These are phyloP conservation scores for Fusarium sp. DNA, from an alignment of 2,329 filamentous ascomycete species.

Conservation along the genomic window DNA sequence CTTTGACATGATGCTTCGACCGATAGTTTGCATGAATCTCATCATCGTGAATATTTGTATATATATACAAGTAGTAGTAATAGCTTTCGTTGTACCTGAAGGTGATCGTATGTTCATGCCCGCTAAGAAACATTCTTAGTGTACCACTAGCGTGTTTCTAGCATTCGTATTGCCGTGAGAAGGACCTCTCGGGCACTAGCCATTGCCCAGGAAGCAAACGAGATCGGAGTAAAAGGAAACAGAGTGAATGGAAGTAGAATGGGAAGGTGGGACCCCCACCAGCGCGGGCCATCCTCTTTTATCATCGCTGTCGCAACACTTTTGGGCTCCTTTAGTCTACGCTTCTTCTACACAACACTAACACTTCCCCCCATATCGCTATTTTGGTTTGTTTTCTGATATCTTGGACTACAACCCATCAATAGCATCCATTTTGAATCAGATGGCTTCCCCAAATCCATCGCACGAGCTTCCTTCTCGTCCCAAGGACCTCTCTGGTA, in stretches of 20 bases:
- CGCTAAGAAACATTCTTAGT: slow-evolving; percentile 32
- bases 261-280: slow-evolving; percentile 42
- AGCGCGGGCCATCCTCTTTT: slow-evolving; percentile 42
- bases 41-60: slow-evolving; percentile 8
- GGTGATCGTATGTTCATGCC: slow-evolving; percentile 14
- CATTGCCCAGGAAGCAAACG: slow-evolving; percentile 18
- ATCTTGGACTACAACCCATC: slow-evolving; percentile 21
- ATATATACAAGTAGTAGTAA: neutral
- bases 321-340: slow-evolving; percentile 32
- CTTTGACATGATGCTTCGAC: neutral
- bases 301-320: slow-evolving; percentile 46
- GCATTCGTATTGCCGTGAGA: slow-evolving; percentile 25
- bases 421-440: slow-evolving; percentile 18
- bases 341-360: slow-evolving; percentile 37
- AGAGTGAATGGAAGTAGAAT: neutral
- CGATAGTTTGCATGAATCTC: neutral
- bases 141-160: slow-evolving; percentile 37
- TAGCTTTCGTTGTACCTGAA: slow-evolving; percentile 8
- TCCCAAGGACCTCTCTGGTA: slow-evolving; percentile 40
- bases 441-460: slow-evolving; percentile 39
- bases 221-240: slow-evolving; percentile 13
- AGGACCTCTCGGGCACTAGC: slow-evolving; percentile 14
- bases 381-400: slow-evolving; percentile 26
- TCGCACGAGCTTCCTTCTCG: slow-evolving; percentile 33
- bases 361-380: slow-evolving; percentile 17